Conservation (phyloP, 441 rosid species). For the Kokia cookei region DNA sequence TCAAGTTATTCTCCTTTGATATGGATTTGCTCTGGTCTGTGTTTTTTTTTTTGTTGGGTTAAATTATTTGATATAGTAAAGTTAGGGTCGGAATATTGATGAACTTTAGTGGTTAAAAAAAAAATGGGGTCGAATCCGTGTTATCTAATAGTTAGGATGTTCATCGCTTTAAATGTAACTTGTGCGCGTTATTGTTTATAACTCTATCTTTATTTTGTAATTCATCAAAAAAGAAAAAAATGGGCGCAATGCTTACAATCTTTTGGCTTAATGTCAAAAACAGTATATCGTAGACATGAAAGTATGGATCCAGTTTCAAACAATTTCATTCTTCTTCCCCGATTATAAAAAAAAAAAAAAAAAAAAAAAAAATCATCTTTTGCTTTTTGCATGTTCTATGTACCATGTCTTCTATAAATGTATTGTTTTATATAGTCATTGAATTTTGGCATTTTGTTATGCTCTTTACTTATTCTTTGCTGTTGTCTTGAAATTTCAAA, state of each 20-base stretch:
- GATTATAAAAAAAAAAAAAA: no score
- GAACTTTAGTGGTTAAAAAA: neutral
- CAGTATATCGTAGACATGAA: no score
- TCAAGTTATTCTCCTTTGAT: constrained; percentile 10
- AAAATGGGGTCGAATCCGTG: neutral
- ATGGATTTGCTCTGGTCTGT: neutral
- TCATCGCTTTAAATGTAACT: no score
- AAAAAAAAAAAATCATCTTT: neutral
- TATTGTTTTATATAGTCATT: neutral
- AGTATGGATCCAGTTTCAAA: no score
- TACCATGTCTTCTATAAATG: neutral
- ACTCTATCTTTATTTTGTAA: no score
- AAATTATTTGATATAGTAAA: neutral
- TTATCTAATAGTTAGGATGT: no score
- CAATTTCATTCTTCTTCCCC: no score
- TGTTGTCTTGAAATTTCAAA: neutral
- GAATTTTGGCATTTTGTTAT: neutral
- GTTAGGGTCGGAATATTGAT: neutral
- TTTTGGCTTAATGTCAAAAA: no score
- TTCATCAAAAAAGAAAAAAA: no score
- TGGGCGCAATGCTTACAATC: neutral
- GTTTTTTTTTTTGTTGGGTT: neutral
- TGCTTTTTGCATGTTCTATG: neutral
- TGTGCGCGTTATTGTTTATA: no score
- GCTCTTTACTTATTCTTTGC: neutral